phyloP scores from a whole-genome alignment of 2,329 filamentous ascomycete genomes.

The Fusarium sp. region DNA sequence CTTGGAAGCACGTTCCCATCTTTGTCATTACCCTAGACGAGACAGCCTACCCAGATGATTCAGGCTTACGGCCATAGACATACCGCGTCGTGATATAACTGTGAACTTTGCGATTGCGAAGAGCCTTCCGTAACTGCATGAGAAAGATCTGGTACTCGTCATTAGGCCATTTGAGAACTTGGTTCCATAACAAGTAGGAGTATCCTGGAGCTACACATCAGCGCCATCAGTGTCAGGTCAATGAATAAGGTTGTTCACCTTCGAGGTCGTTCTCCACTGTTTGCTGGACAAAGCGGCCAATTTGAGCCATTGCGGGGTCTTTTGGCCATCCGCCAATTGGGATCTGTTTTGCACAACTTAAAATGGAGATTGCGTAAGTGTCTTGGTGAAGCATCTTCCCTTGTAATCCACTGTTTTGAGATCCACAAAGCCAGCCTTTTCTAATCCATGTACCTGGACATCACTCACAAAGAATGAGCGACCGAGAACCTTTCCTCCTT shows the following conservation, averaged over 20 bases:
- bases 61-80: conserved; percentile 38
- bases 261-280: conserved; percentile 44
- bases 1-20: too few relatives aligned
- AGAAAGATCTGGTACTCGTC: conserved; percentile 45
- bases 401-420: conserved; percentile 42
- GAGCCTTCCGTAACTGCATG: conserved; percentile 36
- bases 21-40: too few relatives aligned
- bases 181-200: conserved; percentile 36
- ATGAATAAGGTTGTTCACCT: not conserved
- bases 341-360: conserved; percentile 1
- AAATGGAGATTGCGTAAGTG: not conserved
- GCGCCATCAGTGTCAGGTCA: accelerated
- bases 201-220: not conserved
- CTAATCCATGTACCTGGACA: conserved; percentile 28
- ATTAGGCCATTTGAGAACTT: conserved; percentile 40
- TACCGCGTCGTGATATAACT: conserved; percentile 42
- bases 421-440: conserved; percentile 37
- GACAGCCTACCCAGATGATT: not conserved
- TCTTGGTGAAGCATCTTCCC: not conserved
- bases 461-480: conserved; percentile 35
- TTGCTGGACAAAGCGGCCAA: conserved; percentile 34
- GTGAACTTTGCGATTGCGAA: conserved; percentile 37
- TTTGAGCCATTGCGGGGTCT: conserved; percentile 29
- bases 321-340: conserved; percentile 41
- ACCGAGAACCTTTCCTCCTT: conserved; percentile 28